Base-by-base conservation (phyloP, 2,329 filamentous ascomycete species). In the Xylaria sp. region DNA sequence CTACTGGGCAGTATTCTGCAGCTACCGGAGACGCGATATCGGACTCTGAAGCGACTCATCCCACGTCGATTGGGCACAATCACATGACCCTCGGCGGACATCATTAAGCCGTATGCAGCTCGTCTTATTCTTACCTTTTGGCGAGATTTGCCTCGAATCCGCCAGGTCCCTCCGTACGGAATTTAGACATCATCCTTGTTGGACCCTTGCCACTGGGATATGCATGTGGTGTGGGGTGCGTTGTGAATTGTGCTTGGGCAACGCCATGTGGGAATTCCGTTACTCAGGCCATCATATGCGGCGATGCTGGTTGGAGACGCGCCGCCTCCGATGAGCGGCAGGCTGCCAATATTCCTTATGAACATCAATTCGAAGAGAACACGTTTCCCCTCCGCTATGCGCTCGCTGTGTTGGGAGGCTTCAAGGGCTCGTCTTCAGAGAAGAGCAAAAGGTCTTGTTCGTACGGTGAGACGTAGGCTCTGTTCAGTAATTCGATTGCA, bases 281-380 rank as follows among this genome's bases (percentile, higher is more conserved):
- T 59, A 59, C 52, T 54, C 52, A 57, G 51, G 24, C 37, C 46
- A 48, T 55, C 40, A 50, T 51, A 49, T 57, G 49, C 56, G 59
- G 53, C 56, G 59, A 61, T 52, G 53, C 51, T 59, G 56, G 44
- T 50, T 46, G 48, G 42, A 26, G 52, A 52, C 46, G 58, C 37
- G 34, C 56, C 51, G 22, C 48, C 64, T 68, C 66, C 66, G 66
- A 68, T 68, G 45, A 64, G 61, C 66, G 66, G 66, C 62, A 61
- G 39, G 47, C 34, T 60, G 55, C 53, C 47, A 61, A 60, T 60
- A 60, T 43, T 54, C 59, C 61, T 65, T 53, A 26, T 60, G 55
- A 60, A 59, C 42, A 34, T 57, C 44, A 52, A 54, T 53, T 56
- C 54, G 16, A 34, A 34, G 44, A 51, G 41, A 26, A 20, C 11